Evolutionary conservation across 305 asterid genomes (phyloP).

Genomic region (Fraxinus albicans): DNA sequence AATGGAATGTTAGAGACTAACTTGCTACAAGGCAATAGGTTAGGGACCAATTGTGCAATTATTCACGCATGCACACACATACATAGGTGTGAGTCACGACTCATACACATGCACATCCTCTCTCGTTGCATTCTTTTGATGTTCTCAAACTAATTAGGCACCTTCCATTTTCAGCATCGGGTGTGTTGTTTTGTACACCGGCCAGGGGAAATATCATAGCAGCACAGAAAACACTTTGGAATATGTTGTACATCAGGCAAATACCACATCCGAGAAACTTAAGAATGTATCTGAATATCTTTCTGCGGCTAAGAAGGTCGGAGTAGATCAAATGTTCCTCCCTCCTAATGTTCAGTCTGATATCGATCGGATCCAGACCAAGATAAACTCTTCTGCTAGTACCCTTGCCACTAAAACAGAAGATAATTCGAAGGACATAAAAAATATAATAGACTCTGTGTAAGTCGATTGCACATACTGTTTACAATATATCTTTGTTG

Average conservation of each 20-base stretch:
- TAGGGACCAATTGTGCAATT: neutral
- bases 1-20: neutral
- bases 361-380: slow-evolving; percentile 65
- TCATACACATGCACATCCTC: neutral
- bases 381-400: slow-evolving; percentile 70
- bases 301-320: slow-evolving; percentile 64
- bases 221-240: slow-evolving; percentile 47
- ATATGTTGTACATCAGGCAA: slow-evolving; percentile 62
- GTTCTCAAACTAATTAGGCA: slow-evolving; percentile 11
- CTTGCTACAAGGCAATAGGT: neutral
- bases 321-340: slow-evolving; percentile 59
- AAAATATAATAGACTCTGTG: slow-evolving; percentile 56
- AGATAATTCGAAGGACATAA: slow-evolving; percentile 60
- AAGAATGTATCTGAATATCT: slow-evolving; percentile 65
- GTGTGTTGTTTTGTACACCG: slow-evolving; percentile 60
- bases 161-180: slow-evolving; percentile 62
- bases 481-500: neutral
- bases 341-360: slow-evolving; percentile 65
- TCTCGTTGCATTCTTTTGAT: neutral
- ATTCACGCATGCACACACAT: neutral
- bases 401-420: slow-evolving; percentile 56
- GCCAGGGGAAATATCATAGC: slow-evolving; percentile 58
- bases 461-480: slow-evolving; percentile 30
- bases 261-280: slow-evolving; percentile 45
- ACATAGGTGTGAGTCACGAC: no score